phyloP scores from a whole-genome alignment of 2,329 filamentous ascomycete genomes.

The Trichoderma koningii region DNA sequence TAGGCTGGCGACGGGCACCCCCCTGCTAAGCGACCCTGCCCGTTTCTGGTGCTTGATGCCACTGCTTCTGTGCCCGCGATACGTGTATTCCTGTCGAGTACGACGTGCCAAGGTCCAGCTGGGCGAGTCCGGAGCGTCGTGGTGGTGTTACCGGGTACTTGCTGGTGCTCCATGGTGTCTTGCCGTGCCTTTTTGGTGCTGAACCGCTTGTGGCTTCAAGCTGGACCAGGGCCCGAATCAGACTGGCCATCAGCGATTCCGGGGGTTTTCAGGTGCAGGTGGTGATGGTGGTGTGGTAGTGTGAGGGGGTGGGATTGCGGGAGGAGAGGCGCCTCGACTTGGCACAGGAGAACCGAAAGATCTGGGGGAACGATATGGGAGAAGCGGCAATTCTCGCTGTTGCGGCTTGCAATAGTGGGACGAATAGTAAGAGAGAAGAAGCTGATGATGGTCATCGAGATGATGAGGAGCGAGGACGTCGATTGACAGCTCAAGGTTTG shows the following conservation, averaged over 20 bases:
- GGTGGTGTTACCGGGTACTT: slow-evolving; percentile 3
- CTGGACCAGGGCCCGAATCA: slow-evolving; percentile 14
- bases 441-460: too few relatives aligned
- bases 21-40: slow-evolving; percentile 23
- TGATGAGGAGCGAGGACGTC: too few relatives aligned
- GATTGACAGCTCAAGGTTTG: too few relatives aligned
- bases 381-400: not conserved
- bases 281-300: slow-evolving; percentile 10
- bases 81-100: slow-evolving; percentile 9
- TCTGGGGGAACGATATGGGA: not conserved
- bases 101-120: slow-evolving; percentile 11
- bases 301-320: slow-evolving; percentile 15
- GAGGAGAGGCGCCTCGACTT: not conserved
- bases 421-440: too few relatives aligned
- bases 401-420: too few relatives aligned
- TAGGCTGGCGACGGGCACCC: slow-evolving; percentile 20
- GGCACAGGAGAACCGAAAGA: not conserved
- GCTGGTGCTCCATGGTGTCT: not conserved
- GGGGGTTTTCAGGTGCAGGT: slow-evolving; percentile 2
- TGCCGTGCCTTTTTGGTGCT: not conserved
- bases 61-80: slow-evolving; percentile 8
- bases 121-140: not conserved
- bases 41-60: slow-evolving; percentile 11
- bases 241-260: not conserved
- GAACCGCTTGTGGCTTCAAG: slow-evolving; percentile 1